Percentiles rank a stretch among this genome's conserved stretches.
phyloP scores from a whole-genome alignment of 306 rosid genomes.

The Sicyos edulis region DNA sequence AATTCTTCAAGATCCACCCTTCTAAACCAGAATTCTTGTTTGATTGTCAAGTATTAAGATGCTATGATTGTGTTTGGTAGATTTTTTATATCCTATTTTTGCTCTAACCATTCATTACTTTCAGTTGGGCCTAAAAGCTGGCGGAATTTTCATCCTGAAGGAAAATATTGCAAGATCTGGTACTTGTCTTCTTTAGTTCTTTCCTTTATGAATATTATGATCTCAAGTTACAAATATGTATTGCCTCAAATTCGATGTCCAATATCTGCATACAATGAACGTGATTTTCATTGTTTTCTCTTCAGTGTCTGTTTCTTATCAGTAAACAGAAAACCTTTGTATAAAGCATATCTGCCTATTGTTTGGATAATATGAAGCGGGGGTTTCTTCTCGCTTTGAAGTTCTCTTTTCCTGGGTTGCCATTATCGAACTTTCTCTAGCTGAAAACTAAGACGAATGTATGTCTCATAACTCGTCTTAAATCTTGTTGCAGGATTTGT shows the following conservation, averaged over 20 bases:
- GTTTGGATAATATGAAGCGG: not conserved
- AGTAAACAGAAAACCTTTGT: not conserved
- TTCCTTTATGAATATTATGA: not conserved
- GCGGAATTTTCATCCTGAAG: constrained; percentile 77
- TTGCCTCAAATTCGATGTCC: not conserved
- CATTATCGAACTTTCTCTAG: not conserved
- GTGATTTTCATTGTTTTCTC: not conserved
- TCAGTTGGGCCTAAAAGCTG: constrained; percentile 81
- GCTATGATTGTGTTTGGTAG: not conserved
- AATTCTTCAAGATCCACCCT: not conserved
- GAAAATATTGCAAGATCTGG: constrained; percentile 88
- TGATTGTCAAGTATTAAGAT: not conserved
- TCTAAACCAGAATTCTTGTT: not conserved
- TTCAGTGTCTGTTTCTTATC: not conserved
- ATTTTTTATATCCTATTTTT: not conserved
- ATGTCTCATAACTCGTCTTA: not conserved
- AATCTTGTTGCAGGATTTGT: constrained; percentile 51
- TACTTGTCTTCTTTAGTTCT: constrained; percentile 27
- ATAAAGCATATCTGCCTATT: not conserved
- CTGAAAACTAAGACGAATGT: not conserved
- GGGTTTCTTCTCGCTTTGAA: not conserved
- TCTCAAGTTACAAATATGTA: not conserved
- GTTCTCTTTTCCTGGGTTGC: not conserved
- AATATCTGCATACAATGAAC: not conserved
- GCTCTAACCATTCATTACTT: constrained; percentile 21